These are phyloP conservation scores for Boletus rubroflammeus DNA, from an alignment of 768 basidiomycete species.

Conservation along the genomic window DNA sequence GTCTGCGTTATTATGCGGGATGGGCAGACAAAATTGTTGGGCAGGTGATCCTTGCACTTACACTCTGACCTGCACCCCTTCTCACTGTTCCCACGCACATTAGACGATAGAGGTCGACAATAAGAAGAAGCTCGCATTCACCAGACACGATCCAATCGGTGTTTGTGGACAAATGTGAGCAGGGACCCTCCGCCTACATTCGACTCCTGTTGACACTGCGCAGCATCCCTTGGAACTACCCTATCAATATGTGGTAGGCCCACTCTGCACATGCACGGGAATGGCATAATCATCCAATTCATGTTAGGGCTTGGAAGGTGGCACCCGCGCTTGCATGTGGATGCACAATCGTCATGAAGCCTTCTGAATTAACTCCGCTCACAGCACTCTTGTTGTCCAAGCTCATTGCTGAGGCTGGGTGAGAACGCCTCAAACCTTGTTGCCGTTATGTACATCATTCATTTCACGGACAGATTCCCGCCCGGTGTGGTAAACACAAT, in stretches of 20 bases:
- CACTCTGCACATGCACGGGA: not conserved
- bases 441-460: conserved; percentile 12
- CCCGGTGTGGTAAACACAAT: conserved; percentile 89
- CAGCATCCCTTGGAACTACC: conserved; percentile 93
- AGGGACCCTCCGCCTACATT: conserved; percentile 1
- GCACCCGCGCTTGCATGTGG: conserved; percentile 89
- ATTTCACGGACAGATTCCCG: conserved; percentile 62
- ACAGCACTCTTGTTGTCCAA: conserved; percentile 82
- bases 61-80: not conserved
- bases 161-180: conserved; percentile 88
- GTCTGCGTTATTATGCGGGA: conserved; percentile 89
- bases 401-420: conserved; percentile 83
- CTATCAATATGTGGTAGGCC: conserved; percentile 77
- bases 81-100: conserved; percentile 6
- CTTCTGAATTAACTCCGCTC: conserved; percentile 82
- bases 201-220: conserved; percentile 2
- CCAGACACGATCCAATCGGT: conserved; percentile 87
- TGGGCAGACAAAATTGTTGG: conserved; percentile 95
- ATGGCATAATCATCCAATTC: not conserved
- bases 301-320: conserved; percentile 79
- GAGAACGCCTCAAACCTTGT: conserved; percentile 18
- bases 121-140: conserved; percentile 78
- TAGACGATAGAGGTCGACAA: conserved; percentile 80
- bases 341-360: conserved; percentile 94
- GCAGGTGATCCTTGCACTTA: conserved; percentile 46